These are phyloP conservation scores for Fusarium avenaceum DNA, from an alignment of 2,329 filamentous ascomycete genomes.

Conservation along the genomic window DNA sequence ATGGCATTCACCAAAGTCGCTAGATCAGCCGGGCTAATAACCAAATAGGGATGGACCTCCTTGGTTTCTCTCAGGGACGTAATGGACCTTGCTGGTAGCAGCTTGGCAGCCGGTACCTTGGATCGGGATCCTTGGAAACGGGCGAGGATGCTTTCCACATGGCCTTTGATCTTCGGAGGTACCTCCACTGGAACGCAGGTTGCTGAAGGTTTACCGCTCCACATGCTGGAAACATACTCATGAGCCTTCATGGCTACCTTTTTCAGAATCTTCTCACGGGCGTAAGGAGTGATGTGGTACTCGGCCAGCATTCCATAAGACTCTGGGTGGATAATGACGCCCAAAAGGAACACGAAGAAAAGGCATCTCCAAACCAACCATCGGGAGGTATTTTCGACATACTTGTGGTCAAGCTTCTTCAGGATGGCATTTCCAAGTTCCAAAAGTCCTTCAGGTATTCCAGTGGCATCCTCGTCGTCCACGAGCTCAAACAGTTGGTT, in stretches of 20 bases:
- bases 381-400: slow-evolving; percentile 79
- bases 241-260: slow-evolving; percentile 86
- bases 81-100: slow-evolving; percentile 78
- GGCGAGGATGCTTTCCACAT: slow-evolving; percentile 78
- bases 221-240: slow-evolving; percentile 83
- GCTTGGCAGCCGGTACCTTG: slow-evolving; percentile 65
- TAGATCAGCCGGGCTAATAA: slow-evolving; percentile 83
- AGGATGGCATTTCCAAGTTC: slow-evolving; percentile 88
- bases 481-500: slow-evolving; percentile 86
- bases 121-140: slow-evolving; percentile 70
- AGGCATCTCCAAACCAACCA: slow-evolving; percentile 94
- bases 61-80: slow-evolving; percentile 81
- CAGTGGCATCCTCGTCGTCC: slow-evolving; percentile 84
- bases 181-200: slow-evolving; percentile 63
- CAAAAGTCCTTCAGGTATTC: slow-evolving; percentile 87
- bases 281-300: slow-evolving; percentile 92
- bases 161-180: slow-evolving; percentile 72
- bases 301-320: slow-evolving; percentile 83
- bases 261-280: slow-evolving; percentile 82
- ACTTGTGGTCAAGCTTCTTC: slow-evolving; percentile 78
- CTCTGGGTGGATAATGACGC: slow-evolving; percentile 90
- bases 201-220: slow-evolving; percentile 74
- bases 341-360: slow-evolving; percentile 87
- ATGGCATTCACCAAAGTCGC: slow-evolving; percentile 85
- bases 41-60: slow-evolving; percentile 83